Evolutionary conservation across 352 stramenopile genomes (phyloP), one percentile per base, ranked within the genome.

Genomic region (Blastocystis sp.): DNA sequence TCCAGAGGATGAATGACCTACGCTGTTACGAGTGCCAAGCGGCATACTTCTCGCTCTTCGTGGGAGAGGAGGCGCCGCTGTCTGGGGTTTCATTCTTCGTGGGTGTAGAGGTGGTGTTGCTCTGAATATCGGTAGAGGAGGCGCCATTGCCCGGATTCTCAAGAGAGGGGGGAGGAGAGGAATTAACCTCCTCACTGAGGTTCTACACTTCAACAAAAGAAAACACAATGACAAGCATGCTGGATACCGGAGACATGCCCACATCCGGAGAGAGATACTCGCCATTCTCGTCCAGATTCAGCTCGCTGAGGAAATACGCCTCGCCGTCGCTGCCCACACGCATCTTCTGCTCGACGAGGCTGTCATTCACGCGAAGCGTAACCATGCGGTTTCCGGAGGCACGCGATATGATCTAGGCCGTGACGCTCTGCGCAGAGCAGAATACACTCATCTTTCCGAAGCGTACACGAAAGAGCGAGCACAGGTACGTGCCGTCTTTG

Each of bases 371-470:
- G 3, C 28, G 11, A 21, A 81, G 64, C 3, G 19, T 81, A 0
- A 81, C 71, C 71, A 81, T 81, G n/a, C 71, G 71, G 43, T 81
- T 81, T 65, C 71, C 71, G 10, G 42, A 43, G 34, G 71, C 71
- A 66, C 71, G 64, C 48, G 71, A 81, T 24, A 64, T 48, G n/a
- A 81, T 65, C 71, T 81, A 38, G 17, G 28, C n/a, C 38, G 57
- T 68, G 11, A 52, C n/a, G 10, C 9, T 24, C 3, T 42, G 11
- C 64, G 19, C 45, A 1, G 24, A 17, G 0, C 38, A 68, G 7
- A 42, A 81, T 81, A 81, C 71, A 81, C 71, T 81, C 71, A 64
- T 81, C 43, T 81, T 81, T 38, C 71, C 71, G 48, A 81, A 81
- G 71, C 71, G 71, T 38, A 81, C 71, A 42, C 71, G 71, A 65